Evolutionary conservation across 176 grass and related monocot species (phyloP), one percentile per base, ranked within the genome.

Genomic region (Ananas comosus): DNA sequence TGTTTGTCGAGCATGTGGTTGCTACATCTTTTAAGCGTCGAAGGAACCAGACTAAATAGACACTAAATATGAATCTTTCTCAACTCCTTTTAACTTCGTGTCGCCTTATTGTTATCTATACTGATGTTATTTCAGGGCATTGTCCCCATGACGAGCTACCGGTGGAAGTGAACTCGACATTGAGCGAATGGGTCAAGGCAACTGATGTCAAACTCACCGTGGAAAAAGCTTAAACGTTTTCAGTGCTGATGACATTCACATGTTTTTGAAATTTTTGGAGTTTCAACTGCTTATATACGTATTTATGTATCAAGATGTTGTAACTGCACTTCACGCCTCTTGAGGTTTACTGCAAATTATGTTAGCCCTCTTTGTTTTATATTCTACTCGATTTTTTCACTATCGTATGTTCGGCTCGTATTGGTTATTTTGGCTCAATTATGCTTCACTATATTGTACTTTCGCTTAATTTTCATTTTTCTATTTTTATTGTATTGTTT

Each of bases 101-200:
- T 17, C 72, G 22, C 13, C 61, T 70, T 42, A 24, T 70, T 1
- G 17, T 27, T 76, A 49, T 18, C 71, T 67, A 33, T 25, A 51
- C 3, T 63, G 28, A 78, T 67, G 28, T 63, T 83, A 70, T 63
- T 47, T 64, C 72, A 97, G 93, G 93, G 12, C 93, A 97, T 72
- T 85, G 83, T 79, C 81, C 89, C 7, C 89, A 97, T 1, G 86
- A 97, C 89, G 93, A 97, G 81, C 76, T 97, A 67, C 86, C 93
- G 25, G 81, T 74, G 29, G 72, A 92, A 83, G 93, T 92, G 48
- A 97, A 97, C 59, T 54, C 74, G 57, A 50, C 88, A 70, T 53
- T 92, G 8, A 85, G 63, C 18, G 77, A 92, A 71, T 97, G 89
- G 93, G 78, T 64, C 51, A 85, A 72, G 21, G 69, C 71, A 71